phyloP scores from a whole-genome alignment of 257 asterid species.

The Sherardia arvensis region DNA sequence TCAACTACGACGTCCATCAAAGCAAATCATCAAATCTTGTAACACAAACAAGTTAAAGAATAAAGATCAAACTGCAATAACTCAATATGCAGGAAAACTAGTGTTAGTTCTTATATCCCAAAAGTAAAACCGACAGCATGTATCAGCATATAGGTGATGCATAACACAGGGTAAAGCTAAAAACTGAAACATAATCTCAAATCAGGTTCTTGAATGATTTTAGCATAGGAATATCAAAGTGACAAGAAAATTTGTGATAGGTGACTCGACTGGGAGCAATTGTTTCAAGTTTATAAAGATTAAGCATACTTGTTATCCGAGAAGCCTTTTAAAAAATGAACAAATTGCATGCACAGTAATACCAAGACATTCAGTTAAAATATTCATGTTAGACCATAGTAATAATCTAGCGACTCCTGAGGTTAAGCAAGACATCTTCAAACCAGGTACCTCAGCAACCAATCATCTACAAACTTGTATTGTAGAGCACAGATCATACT shows the following conservation, averaged over 20 bases:
- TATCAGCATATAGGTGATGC: background rate
- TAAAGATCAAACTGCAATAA: background rate
- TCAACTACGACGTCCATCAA: background rate
- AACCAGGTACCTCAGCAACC: no score
- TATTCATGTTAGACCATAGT: background rate
- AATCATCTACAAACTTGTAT: background rate
- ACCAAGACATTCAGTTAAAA: background rate
- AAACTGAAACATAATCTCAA: background rate
- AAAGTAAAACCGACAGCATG: background rate
- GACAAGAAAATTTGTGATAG: background rate
- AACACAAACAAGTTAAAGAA: no score
- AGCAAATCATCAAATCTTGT: background rate
- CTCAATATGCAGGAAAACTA: background rate
- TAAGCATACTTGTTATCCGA: background rate
- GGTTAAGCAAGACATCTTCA: background rate
- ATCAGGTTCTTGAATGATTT: background rate
- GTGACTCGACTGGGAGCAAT: background rate
- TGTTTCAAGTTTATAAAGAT: background rate
- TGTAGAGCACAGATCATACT: background rate
- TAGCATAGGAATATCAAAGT: background rate
- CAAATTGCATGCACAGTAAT: background rate
- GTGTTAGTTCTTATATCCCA: background rate
- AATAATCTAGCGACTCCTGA: background rate
- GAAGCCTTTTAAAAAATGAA: no score
- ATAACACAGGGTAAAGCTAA: background rate